These are phyloP conservation scores for Phoenix roebelenii DNA, from an alignment of 176 grass and related monocot species.

Conservation along the genomic window DNA sequence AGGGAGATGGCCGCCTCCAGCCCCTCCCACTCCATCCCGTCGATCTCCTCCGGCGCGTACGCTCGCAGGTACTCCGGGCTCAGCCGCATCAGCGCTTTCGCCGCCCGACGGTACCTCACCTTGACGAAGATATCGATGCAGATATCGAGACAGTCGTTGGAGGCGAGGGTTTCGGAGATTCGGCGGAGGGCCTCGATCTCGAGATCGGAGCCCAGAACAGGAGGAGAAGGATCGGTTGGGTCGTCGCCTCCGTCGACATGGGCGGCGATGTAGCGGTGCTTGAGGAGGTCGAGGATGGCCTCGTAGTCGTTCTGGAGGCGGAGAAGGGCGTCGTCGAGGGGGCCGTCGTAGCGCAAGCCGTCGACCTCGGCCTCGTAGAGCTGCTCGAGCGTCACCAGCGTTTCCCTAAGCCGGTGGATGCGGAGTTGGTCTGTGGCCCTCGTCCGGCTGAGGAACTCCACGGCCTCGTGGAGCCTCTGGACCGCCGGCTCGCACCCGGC, in stretches of 20 bases:
- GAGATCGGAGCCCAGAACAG: slow-evolving; percentile 29
- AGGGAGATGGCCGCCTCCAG: slow-evolving; percentile 49
- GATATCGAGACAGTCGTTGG: slow-evolving; percentile 63
- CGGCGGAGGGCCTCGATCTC: slow-evolving; percentile 34
- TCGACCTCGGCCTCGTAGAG: slow-evolving; percentile 52
- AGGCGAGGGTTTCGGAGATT: slow-evolving; percentile 45
- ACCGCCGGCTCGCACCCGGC: slow-evolving; percentile 40
- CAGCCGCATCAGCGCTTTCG: slow-evolving; percentile 64
- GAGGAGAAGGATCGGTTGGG: neutral
- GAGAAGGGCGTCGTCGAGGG: slow-evolving; percentile 48
- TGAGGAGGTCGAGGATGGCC: slow-evolving; percentile 35
- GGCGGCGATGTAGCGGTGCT: slow-evolving; percentile 17
- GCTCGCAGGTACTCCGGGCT: slow-evolving; percentile 51
- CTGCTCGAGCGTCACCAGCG: slow-evolving; percentile 29
- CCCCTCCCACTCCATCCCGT: slow-evolving; percentile 56
- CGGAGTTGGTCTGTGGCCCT: slow-evolving; percentile 36
- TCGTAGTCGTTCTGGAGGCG: slow-evolving; percentile 49
- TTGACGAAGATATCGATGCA: slow-evolving; percentile 63
- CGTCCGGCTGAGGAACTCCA: slow-evolving; percentile 49
- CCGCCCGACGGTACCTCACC: slow-evolving; percentile 52
- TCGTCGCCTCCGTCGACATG: neutral
- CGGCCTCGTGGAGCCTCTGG: slow-evolving; percentile 40
- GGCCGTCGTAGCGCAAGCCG: slow-evolving; percentile 54
- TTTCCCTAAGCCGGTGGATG: slow-evolving; percentile 35
- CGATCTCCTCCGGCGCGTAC: slow-evolving; percentile 42